Evolutionary conservation across 2,329 filamentous ascomycete genomes (phyloP).

Genomic region (Septoria linicola): DNA sequence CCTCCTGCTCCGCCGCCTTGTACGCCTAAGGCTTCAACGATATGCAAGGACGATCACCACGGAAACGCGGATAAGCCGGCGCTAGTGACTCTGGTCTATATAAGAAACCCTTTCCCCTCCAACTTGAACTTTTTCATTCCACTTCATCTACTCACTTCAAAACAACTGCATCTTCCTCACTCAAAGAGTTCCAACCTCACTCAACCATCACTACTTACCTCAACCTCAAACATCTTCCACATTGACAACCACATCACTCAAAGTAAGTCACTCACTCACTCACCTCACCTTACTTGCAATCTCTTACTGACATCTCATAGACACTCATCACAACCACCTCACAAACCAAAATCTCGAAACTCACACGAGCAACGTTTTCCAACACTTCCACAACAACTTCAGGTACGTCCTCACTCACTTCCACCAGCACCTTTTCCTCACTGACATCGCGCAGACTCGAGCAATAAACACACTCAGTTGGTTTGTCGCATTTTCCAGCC

Average conservation of each 20-base stretch:
- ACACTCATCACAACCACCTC: too few relatives aligned
- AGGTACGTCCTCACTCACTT: background rate
- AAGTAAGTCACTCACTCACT: too few relatives aligned
- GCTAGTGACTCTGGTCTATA: background rate
- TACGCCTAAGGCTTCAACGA: background rate
- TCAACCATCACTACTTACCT: constrained; percentile 4
- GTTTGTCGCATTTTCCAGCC: too few relatives aligned
- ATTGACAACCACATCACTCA: background rate
- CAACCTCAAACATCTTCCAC: background rate
- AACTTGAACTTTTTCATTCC: constrained; percentile 1
- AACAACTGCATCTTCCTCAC: background rate
- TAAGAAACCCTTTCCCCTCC: background rate
- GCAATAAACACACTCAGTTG: too few relatives aligned
- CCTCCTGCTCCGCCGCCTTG: too few relatives aligned
- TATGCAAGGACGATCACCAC: background rate
- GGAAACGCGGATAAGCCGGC: too few relatives aligned
- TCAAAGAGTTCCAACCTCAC: background rate
- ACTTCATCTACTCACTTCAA: background rate
- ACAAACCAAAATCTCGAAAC: too few relatives aligned
- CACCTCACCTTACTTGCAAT: too few relatives aligned
- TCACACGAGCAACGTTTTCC: too few relatives aligned
- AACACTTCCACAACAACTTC: too few relatives aligned
- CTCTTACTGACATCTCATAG: too few relatives aligned
- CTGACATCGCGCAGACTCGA: too few relatives aligned
- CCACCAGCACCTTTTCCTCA: background rate